Base-by-base conservation (phyloP, 805 yeast species). In the Cyberlindnera bimundalis region DNA sequence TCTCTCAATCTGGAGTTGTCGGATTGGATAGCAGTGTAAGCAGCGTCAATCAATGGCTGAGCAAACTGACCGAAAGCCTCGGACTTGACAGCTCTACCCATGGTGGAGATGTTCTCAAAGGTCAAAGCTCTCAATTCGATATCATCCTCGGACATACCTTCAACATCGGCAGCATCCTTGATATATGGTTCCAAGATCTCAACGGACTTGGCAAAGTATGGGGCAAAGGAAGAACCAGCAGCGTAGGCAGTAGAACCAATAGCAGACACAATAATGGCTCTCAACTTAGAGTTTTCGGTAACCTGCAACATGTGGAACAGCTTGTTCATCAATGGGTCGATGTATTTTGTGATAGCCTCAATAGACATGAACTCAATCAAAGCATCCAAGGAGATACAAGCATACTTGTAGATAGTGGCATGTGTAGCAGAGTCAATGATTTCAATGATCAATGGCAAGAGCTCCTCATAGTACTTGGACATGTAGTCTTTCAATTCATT, bases 211-310 rank as follows among this genome's bases (percentile, higher is more conserved):
- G 79, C 77, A 65, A 91, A 91, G 70, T 76, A 93, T 45, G 98
- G 97, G 45, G 75, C 70, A 66, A 86, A 93, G 29, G 84, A 75
- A 55, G 81, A 81, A 65, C 97, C 96, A 32, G 96, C 79, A 42
- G 98, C 96, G 60, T 83, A 89, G 21, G 99, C 98, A 45, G 96
- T 87, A 29, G 98, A 90, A 41, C 98, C 98, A 61, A 93, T 86
- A 29, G 97, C 96, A 39, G 96, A 85, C 45, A 93, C 96, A 58
- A 85, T 81, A 45, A 87, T 86, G 35, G 85, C 68, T 62, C 80
- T 83, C 59, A 85, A 71, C 45, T 66, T 66, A 13, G 95, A 77
- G 17, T 90, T 83, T 52, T 79, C 74, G 35, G 95, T 86, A 48
- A 76, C 71, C 55, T 79, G 82, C 55, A 91, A 76, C 85, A 93